Percentiles rank a stretch among this genome's conserved stretches.
These are phyloP conservation scores for Corylus heterophylla DNA, from an alignment of 306 rosid species.

Conservation along the genomic window DNA sequence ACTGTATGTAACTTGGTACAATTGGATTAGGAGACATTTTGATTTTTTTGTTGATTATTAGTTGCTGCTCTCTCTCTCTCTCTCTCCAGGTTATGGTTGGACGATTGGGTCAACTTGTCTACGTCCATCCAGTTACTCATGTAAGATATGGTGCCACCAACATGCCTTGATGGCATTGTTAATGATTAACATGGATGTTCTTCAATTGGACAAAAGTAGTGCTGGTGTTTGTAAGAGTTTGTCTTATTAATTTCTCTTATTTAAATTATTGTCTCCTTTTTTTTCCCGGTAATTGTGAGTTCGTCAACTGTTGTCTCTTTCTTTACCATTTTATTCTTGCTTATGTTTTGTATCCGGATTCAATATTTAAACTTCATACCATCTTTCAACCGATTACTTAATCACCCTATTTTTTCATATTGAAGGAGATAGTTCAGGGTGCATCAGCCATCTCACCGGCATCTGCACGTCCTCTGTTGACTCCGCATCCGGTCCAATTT, in stretches of 20 bases:
- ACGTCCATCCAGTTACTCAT: slow-evolving; percentile 78
- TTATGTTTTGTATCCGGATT: not conserved
- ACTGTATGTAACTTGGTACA: not conserved
- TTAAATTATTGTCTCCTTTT: not conserved
- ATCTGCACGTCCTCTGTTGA: slow-evolving; percentile 55
- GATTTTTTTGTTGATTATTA: slow-evolving; percentile 8
- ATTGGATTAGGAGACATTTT: slow-evolving; percentile 8
- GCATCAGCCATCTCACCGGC: slow-evolving; percentile 50
- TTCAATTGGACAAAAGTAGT: slow-evolving; percentile 9
- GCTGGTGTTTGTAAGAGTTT: not conserved
- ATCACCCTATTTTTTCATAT: slow-evolving; percentile 27
- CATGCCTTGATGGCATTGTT: slow-evolving; percentile 6
- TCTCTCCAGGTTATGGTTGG: slow-evolving; percentile 78
- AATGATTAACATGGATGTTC: slow-evolving; percentile 9
- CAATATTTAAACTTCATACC: slow-evolving; percentile 13
- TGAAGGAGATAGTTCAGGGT: slow-evolving; percentile 79
- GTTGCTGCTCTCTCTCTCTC: slow-evolving; percentile 7
- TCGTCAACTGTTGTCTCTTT: not conserved
- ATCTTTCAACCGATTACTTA: slow-evolving; percentile 8
- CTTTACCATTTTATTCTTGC: slow-evolving; percentile 5
- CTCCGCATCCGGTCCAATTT: slow-evolving; percentile 60
- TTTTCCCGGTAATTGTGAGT: not conserved
- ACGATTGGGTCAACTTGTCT: slow-evolving; percentile 73
- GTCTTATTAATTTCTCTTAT: not conserved
- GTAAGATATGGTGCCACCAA: slow-evolving; percentile 47